Base-by-base conservation (phyloP, 2,329 filamentous ascomycete genomes). In the Fusarium begoniae region DNA sequence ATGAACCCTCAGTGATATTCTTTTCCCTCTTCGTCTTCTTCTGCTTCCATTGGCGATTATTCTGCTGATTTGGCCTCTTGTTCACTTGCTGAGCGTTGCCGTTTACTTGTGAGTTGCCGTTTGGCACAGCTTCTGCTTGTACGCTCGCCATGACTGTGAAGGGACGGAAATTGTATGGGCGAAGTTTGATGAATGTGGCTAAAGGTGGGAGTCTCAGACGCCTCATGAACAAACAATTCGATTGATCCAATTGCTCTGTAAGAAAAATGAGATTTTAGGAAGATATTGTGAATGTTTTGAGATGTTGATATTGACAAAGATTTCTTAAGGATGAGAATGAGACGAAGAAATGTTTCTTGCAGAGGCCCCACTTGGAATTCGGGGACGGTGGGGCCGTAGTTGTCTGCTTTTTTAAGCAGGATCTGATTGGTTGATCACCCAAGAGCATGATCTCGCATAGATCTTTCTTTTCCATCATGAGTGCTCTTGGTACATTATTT, bases 1-100 rank as follows among this genome's bases (percentile, higher is more conserved):
- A 85, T 1, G 90, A 90, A 14, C 90, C 91, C 70, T 89, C 88
- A 47, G 88, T 88, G 70, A 88, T 91, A 74, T 89, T 88, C 71
- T 87, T 86, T 78, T 90, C 87, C 63, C 87, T 86, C 85, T 89
- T 90, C 44, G 85, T 85, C 81, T 89, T 89, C 76, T 88, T 88
- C 59, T 83, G 80, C 73, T 84, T 83, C 77, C 78, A 79, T 40
- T 74, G 66, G 37, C 77, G 75, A 38, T 75, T 74, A 3, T 70
- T 73, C 32, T 73, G 73, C 30, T 69, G 66, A 15, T 73, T 65
- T 35, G 74, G 73, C 35, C 78, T 70, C 76, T 81, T 81, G 41
- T 78, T 80, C 8, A 59, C 48, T 62, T 70, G 55, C 44, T 67
- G 57, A 30, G 66, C 24, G 43, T 63, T 64, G 35, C 37, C 51